A percentile compares a stretch with the other conserved stretches of the same genome.
Conservation (phyloP, 2,329 filamentous ascomycete genomes). For the Pseudopyricularia javanii region DNA sequence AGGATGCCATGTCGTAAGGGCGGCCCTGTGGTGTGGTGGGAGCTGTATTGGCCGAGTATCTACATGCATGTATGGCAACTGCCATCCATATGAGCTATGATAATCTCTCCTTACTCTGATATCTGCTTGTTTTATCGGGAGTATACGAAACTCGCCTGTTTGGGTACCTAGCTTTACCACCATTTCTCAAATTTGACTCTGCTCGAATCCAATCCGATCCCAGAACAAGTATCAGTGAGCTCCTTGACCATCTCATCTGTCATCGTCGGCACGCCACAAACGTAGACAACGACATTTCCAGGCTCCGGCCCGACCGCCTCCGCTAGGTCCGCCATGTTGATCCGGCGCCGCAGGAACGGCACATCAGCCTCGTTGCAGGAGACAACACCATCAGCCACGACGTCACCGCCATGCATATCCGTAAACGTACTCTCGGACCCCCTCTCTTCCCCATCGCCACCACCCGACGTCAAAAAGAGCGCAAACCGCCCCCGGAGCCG, state of each 20-base stretch:
- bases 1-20: neutral
- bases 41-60: too few relatives aligned
- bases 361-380: slow-evolving; percentile 12
- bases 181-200: slow-evolving; percentile 24
- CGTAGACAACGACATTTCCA: slow-evolving; percentile 41
- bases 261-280: slow-evolving; percentile 58
- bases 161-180: too few relatives aligned
- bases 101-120: too few relatives aligned
- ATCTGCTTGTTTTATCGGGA: too few relatives aligned
- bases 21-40: too few relatives aligned
- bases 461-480: slow-evolving; percentile 29
- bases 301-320: slow-evolving; percentile 23
- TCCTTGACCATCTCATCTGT: slow-evolving; percentile 51
- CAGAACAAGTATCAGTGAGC: slow-evolving; percentile 18
- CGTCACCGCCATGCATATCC: slow-evolving; percentile 3
- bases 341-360: slow-evolving; percentile 23
- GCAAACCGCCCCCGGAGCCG: slow-evolving; percentile 25
- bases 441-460: neutral
- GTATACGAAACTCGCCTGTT: too few relatives aligned
- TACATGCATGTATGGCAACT: too few relatives aligned
- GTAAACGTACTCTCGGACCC: neutral
- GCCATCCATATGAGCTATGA: too few relatives aligned
- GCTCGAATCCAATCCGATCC: slow-evolving; percentile 12
- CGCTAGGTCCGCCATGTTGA: slow-evolving; percentile 27
- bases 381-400: slow-evolving; percentile 8